Percentiles rank a stretch among this genome's conserved stretches.
Conservation (phyloP, 1,139 yeast genomes). For the Pichia sp. region DNA sequence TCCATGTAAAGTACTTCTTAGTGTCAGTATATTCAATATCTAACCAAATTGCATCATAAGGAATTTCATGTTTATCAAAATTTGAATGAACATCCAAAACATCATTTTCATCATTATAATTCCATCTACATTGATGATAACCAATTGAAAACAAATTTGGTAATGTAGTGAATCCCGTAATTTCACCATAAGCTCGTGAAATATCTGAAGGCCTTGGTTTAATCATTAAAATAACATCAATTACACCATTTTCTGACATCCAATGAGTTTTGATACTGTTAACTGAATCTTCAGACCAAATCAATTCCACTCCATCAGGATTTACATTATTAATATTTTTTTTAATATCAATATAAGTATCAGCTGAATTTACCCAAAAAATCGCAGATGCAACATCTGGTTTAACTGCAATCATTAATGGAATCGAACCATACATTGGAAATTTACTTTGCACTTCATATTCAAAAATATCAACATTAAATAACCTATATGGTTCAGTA, state of each 20-base stretch:
- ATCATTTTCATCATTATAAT: slow-evolving; percentile 82
- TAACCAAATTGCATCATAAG: slow-evolving; percentile 91
- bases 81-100: slow-evolving; percentile 60
- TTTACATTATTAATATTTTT: slow-evolving; percentile 19
- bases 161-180: slow-evolving; percentile 72
- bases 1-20: slow-evolving; percentile 91
- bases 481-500: slow-evolving; percentile 71
- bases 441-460: slow-evolving; percentile 73
- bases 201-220: slow-evolving; percentile 58
- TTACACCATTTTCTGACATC: slow-evolving; percentile 85
- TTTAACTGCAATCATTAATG: slow-evolving; percentile 70
- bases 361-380: slow-evolving; percentile 92
- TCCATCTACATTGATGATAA: slow-evolving; percentile 97
- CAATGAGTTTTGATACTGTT: slow-evolving; percentile 57
- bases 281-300: slow-evolving; percentile 3
- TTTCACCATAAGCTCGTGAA: slow-evolving; percentile 52
- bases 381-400: slow-evolving; percentile 60
- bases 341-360: slow-evolving; percentile 77
- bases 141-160: slow-evolving; percentile 82
- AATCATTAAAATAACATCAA: slow-evolving; percentile 68
- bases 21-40: slow-evolving; percentile 87
- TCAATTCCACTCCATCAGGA: slow-evolving; percentile 9
- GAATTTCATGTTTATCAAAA: slow-evolving; percentile 71
- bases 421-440: slow-evolving; percentile 95
- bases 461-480: slow-evolving; percentile 90